These are phyloP conservation scores for Psilocybe azurescens DNA, from an alignment of 768 basidiomycete species.

Conservation along the genomic window DNA sequence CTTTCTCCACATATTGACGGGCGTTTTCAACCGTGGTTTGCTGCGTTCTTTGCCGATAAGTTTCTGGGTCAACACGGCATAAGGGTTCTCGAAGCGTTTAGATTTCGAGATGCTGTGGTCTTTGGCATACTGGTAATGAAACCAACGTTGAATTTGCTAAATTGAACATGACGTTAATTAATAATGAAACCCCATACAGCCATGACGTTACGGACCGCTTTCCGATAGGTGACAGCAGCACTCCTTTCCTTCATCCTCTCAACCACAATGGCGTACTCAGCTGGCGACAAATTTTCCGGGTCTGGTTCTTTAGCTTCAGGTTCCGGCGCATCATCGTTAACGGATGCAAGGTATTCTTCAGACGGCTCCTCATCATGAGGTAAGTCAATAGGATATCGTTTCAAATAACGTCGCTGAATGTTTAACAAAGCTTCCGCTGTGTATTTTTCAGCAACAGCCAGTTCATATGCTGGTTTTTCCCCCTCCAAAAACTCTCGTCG, in stretches of 20 bases:
- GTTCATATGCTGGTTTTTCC: background rate
- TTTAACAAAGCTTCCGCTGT: background rate
- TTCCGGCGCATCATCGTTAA: constrained; percentile 8
- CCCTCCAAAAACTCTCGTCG: background rate
- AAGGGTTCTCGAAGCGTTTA: background rate
- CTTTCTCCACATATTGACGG: background rate
- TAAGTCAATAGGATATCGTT: constrained; percentile 1
- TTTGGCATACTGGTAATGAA: background rate
- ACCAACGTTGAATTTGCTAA: background rate
- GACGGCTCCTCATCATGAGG: constrained; percentile 1
- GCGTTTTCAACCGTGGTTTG: background rate
- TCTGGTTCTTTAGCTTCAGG: background rate
- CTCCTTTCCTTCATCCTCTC: background rate
- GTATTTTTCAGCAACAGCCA: background rate
- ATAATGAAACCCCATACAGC: background rate
- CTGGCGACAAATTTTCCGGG: background rate
- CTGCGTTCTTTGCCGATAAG: background rate
- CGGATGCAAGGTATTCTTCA: background rate
- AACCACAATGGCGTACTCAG: background rate
- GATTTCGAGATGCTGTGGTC: background rate
- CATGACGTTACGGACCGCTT: background rate
- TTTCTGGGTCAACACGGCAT: background rate
- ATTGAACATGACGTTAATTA: background rate
- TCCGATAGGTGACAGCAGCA: background rate
- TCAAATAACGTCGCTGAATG: constrained; percentile 4